Evolutionary conservation across 106 monocot genomes (phyloP).

Genomic region (Chionographis japonica): DNA sequence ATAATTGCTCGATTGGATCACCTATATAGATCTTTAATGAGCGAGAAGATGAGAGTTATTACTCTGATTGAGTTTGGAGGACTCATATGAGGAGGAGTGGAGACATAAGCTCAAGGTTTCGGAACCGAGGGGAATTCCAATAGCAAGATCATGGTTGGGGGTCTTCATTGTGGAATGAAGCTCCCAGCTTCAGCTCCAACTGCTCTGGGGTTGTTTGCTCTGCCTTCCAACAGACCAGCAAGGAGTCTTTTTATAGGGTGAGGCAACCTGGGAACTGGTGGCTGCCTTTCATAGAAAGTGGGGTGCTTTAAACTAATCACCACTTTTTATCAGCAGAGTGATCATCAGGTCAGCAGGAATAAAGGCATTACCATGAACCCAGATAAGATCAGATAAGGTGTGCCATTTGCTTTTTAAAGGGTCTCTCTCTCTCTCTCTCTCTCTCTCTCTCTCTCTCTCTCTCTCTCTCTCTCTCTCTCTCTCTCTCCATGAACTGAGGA

Average conservation of each 20-base stretch:
- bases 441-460: too few species aligned
- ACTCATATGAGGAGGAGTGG: constrained; percentile 4
- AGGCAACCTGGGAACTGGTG: neutral
- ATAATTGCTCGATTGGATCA: neutral
- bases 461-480: neutral
- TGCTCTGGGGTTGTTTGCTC: neutral
- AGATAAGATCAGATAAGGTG: neutral
- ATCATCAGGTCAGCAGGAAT: constrained; percentile 22
- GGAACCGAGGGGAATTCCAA: constrained; percentile 21
- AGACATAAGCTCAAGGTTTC: constrained; percentile 4
- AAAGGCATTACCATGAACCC: neutral
- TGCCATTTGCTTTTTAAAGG: neutral
- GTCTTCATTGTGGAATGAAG: constrained; percentile 13
- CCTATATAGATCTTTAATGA: neutral
- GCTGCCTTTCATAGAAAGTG: neutral
- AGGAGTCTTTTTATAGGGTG: constrained; percentile 12
- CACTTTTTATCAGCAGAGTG: constrained; percentile 12
- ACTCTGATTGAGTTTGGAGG: constrained; percentile 17
- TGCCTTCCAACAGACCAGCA: neutral
- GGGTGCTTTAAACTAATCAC: constrained; percentile 17
- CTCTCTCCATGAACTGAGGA: neutral
- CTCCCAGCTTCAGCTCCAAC: constrained; percentile 8
- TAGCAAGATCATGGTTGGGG: constrained; percentile 10
- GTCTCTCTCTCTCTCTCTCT: too few species aligned
- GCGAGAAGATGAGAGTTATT: neutral